These are phyloP conservation scores for Pseudogymnoascus sp. DNA, from an alignment of 2,329 filamentous ascomycete genomes.

Conservation along the genomic window DNA sequence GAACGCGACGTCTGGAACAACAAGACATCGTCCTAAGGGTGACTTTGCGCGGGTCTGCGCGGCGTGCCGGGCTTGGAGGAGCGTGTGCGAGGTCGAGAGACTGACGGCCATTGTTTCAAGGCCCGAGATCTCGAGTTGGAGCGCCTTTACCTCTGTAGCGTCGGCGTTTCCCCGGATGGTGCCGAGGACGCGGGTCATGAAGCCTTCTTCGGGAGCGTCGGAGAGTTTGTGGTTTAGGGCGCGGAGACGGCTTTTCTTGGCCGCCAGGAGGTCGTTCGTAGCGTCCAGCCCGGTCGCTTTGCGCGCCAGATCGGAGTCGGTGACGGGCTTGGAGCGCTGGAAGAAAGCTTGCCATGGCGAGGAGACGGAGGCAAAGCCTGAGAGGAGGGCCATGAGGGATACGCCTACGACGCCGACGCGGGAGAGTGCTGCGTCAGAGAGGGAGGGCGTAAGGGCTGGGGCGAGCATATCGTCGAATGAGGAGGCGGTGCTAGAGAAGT, in stretches of 20 bases:
- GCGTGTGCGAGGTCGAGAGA: conserved; percentile 55
- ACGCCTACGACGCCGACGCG: conserved; percentile 79
- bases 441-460: conserved; percentile 24
- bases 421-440: conserved; percentile 46
- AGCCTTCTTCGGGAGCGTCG: conserved; percentile 39
- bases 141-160: conserved; percentile 47
- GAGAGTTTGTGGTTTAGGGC: conserved; percentile 58
- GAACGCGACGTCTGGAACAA: conserved; percentile 58
- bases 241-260: conserved; percentile 65
- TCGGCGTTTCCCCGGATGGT: conserved; percentile 57
- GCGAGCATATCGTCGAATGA: conserved; percentile 16
- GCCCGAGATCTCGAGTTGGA: conserved; percentile 70
- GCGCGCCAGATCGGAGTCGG: conserved; percentile 64
- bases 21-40: conserved; percentile 53
- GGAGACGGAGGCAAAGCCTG: conserved; percentile 82
- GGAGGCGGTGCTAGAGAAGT: conserved; percentile 17
- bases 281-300: conserved; percentile 74
- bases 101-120: conserved; percentile 72
- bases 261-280: conserved; percentile 67
- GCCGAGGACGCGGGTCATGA: conserved; percentile 67
- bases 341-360: conserved; percentile 79
- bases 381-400: conserved; percentile 77
- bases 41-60: conserved; percentile 62
- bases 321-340: conserved; percentile 54
- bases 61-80: conserved; percentile 54